phyloP scores from a whole-genome alignment of 148 eudicot species.

The Oxyria digyna region DNA sequence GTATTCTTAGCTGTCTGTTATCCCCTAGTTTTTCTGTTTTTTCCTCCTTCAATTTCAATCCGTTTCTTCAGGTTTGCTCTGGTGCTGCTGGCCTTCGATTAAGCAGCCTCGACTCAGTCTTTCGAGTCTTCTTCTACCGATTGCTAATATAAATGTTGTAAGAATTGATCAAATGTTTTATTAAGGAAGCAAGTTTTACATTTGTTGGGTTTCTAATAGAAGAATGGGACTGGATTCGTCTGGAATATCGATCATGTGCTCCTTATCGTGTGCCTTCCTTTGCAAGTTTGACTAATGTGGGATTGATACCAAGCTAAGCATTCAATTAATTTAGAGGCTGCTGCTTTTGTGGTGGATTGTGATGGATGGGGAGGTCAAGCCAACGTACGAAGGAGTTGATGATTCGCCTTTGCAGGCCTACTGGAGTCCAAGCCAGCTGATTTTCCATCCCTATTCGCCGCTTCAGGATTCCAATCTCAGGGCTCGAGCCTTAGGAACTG shows the following conservation, averaged over 20 bases:
- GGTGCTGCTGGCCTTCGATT: neutral
- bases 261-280: neutral
- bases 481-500: neutral
- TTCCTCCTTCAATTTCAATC: neutral
- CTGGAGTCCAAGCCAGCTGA: constrained; percentile 6
- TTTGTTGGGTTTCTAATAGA: neutral
- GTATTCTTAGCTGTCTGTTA: neutral
- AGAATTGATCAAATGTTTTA: neutral
- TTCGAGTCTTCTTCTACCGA: neutral
- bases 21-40: neutral
- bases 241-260: neutral
- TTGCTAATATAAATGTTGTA: neutral
- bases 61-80: neutral
- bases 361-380: constrained; percentile 3
- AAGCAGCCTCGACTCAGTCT: neutral
- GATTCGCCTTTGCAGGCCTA: neutral
- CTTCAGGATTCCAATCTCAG: constrained; percentile 2
- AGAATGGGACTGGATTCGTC: constrained; percentile 1
- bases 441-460: constrained; percentile 5
- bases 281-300: neutral
- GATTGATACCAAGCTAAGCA: neutral
- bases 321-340: neutral
- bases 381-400: constrained; percentile 1
- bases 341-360: neutral
- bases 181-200: neutral